Conservation (phyloP, 2,329 filamentous ascomycete genomes). For the Fusarium lyarnte region DNA sequence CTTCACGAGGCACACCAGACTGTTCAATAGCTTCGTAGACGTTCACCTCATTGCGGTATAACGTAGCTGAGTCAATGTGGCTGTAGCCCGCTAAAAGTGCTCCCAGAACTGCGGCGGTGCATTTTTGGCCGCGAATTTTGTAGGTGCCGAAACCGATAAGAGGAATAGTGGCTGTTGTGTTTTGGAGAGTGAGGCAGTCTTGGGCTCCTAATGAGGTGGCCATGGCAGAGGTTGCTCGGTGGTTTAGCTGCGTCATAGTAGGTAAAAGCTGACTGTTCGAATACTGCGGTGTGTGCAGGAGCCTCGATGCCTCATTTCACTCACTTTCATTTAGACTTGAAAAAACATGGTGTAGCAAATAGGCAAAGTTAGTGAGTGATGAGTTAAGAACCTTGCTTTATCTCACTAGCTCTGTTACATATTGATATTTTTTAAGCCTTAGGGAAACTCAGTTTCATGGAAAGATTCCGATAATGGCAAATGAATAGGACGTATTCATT, state of each 20-base stretch:
- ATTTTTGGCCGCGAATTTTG: conserved; percentile 63
- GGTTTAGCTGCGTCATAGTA: background rate
- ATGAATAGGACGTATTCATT: background rate
- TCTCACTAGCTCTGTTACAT: background rate
- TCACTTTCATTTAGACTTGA: background rate
- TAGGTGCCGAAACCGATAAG: conserved; percentile 78
- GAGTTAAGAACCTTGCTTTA: background rate
- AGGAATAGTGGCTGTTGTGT: conserved; percentile 59
- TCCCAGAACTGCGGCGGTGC: conserved; percentile 65
- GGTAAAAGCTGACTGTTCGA: background rate
- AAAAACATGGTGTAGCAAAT: background rate
- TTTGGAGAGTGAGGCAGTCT: conserved; percentile 35
- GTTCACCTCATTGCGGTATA: conserved; percentile 73
- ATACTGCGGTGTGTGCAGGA: background rate
- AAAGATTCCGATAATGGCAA: background rate
- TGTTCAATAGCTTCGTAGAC: conserved; percentile 71
- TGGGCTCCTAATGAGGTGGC: conserved; percentile 16
- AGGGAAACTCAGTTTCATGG: background rate
- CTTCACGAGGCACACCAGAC: conserved; percentile 63
- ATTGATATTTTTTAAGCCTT: background rate
- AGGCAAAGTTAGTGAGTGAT: background rate
- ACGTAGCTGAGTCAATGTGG: conserved; percentile 70
- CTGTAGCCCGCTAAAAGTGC: conserved; percentile 69
- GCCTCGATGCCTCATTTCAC: background rate
- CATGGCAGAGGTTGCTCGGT: background rate